These are phyloP conservation scores for Lactuca saligna DNA, from an alignment of 129 eudicot genomes.

Conservation along the genomic window DNA sequence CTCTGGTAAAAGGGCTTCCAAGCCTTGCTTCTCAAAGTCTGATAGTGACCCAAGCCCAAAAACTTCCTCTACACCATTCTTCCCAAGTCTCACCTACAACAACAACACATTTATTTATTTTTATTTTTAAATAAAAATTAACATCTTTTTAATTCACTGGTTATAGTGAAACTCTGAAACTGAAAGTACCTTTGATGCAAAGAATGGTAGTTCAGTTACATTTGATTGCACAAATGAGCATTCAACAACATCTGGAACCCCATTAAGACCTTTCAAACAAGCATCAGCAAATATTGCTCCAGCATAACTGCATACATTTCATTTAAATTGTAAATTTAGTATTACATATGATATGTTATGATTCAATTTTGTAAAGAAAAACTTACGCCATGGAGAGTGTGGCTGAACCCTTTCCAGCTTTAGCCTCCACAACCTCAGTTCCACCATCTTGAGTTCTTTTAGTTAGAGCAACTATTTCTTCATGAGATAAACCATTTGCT, in stretches of 20 bases:
- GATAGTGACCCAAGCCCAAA: conserved; percentile 71
- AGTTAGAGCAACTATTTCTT: conserved; percentile 71
- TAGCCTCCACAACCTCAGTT: conserved; percentile 98
- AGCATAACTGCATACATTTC: conserved; percentile 62
- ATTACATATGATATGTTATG: too few relatives aligned
- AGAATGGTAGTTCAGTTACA: conserved; percentile 87
- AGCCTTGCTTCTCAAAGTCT: conserved; percentile 80
- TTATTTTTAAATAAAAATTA: not conserved
- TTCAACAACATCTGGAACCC: conserved; percentile 97
- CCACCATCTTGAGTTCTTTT: conserved; percentile 98
- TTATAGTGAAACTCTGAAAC: not conserved
- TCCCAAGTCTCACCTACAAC: conserved; percentile 90
- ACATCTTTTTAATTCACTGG: not conserved
- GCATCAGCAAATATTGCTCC: conserved; percentile 99
- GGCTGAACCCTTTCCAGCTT: conserved; percentile 99
- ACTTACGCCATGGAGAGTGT: conserved; percentile 99
- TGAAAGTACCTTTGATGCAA: conserved; percentile 81
- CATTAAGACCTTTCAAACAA: conserved; percentile 97
- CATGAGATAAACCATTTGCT: conserved; percentile 63
- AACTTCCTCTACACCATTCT: conserved; percentile 95
- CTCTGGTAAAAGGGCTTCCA: conserved; percentile 74
- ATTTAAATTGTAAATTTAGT: too few relatives aligned
- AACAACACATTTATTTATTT: not conserved
- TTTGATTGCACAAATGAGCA: conserved; percentile 88
- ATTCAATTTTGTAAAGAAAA: too few relatives aligned